phyloP scores from a whole-genome alignment of 768 basidiomycete species.

The Boletus rufocinnamomeus region DNA sequence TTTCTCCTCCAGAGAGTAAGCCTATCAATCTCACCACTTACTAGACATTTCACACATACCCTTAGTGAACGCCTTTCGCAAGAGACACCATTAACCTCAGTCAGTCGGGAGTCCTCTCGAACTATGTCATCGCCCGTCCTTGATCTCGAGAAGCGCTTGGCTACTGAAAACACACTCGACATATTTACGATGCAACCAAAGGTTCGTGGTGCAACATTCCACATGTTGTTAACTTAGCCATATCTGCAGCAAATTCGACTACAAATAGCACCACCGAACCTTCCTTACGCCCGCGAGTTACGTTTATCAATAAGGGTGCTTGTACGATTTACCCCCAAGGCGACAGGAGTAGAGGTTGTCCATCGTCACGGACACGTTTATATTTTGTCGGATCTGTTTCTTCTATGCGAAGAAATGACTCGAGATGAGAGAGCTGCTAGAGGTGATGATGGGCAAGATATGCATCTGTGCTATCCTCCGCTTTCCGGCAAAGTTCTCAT shows the following conservation, averaged over 20 bases:
- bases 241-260: conserved; percentile 74
- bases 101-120: conserved; percentile 52
- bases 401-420: conserved; percentile 85
- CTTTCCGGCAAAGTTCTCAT: conserved; percentile 91
- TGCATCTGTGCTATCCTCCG: conserved; percentile 94
- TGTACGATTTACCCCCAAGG: conserved; percentile 74
- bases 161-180: conserved; percentile 79
- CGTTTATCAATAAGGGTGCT: conserved; percentile 70
- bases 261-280: conserved; percentile 80
- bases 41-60: conserved; percentile 10
- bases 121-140: conserved; percentile 59
- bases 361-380: conserved; percentile 81
- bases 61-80: conserved; percentile 59
- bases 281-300: conserved; percentile 78
- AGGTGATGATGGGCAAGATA: conserved; percentile 66
- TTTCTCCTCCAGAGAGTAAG: conserved; percentile 59
- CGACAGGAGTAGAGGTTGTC: conserved; percentile 73
- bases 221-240: conserved; percentile 3
- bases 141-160: conserved; percentile 80
- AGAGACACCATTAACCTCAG: conserved; percentile 57
- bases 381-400: conserved; percentile 89
- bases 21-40: conserved; percentile 4
- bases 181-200: conserved; percentile 95
- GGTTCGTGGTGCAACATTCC: conserved; percentile 43
- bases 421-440: conserved; percentile 56